Percentiles rank a stretch among this genome's conserved stretches.
These are phyloP conservation scores for Bretziella fagacearum DNA, from an alignment of 2,329 filamentous ascomycete genomes.

Conservation along the genomic window DNA sequence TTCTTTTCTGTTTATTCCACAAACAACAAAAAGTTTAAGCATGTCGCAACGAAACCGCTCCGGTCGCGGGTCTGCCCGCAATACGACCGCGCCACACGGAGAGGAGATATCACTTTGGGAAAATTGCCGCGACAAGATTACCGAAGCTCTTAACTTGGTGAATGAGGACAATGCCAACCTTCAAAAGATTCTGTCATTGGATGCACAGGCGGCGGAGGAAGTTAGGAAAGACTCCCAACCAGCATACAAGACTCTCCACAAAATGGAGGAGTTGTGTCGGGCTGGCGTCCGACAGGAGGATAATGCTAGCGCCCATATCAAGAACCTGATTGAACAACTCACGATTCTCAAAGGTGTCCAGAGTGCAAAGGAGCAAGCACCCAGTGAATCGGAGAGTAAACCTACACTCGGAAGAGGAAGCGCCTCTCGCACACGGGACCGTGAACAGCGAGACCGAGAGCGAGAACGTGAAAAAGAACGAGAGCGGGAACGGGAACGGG, in stretches of 20 bases:
- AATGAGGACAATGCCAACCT: constrained; percentile 29
- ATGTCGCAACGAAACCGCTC: constrained; percentile 31
- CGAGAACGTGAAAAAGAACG: constrained; percentile 1
- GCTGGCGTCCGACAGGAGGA: constrained; percentile 27
- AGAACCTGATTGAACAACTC: constrained; percentile 26
- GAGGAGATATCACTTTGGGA: constrained; percentile 31
- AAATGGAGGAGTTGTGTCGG: constrained; percentile 29
- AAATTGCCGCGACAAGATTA: constrained; percentile 24
- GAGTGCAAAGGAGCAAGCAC: constrained; percentile 27
- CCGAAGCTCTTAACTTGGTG: constrained; percentile 25
- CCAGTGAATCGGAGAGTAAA: constrained; percentile 7
- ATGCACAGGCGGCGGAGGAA: constrained; percentile 26
- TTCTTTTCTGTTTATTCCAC: no score
- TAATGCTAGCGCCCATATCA: constrained; percentile 23
- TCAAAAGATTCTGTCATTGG: constrained; percentile 24
- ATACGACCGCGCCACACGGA: constrained; percentile 27
- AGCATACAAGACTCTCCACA: constrained; percentile 21
- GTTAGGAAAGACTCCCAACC: constrained; percentile 22
- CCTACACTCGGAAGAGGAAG: neutral
- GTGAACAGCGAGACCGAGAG: constrained; percentile 12
- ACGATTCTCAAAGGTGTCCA: constrained; percentile 28
- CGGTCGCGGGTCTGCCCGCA: constrained; percentile 28
- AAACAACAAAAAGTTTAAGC: no score
- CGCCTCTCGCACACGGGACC: constrained; percentile 10
- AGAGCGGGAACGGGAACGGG: constrained; percentile 4